phyloP scores from a whole-genome alignment of 768 basidiomycete species.

The Pluteus cervinus region DNA sequence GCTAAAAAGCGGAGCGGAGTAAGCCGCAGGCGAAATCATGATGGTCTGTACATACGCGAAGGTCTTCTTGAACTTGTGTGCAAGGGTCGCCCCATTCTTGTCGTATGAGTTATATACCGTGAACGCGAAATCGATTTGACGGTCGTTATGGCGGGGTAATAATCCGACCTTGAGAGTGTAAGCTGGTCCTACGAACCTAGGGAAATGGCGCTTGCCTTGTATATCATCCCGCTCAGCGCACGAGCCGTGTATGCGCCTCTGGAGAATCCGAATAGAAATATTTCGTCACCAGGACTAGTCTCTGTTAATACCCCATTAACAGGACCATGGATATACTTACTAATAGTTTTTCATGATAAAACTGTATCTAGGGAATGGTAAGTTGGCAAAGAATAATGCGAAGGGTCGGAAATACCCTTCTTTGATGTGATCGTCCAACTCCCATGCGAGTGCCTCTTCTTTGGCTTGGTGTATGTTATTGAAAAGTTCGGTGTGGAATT shows the following conservation, averaged over 20 bases:
- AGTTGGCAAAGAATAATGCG: too few relatives aligned
- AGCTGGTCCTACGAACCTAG: background rate
- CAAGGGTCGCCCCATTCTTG: slow-evolving; percentile 2
- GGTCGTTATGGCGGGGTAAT: slow-evolving; percentile 18
- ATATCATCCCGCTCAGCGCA: slow-evolving; percentile 25
- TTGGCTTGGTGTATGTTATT: too few relatives aligned
- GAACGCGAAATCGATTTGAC: slow-evolving; percentile 24
- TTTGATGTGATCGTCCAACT: too few relatives aligned
- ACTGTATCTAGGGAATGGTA: slow-evolving; percentile 3
- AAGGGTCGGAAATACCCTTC: too few relatives aligned
- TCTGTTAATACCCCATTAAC: background rate
- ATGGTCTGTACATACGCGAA: too few relatives aligned
- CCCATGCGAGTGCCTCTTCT: too few relatives aligned
- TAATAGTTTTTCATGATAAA: slow-evolving; percentile 5
- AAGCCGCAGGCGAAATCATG: too few relatives aligned
- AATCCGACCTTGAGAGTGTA: slow-evolving; percentile 16
- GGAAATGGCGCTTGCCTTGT: slow-evolving; percentile 13
- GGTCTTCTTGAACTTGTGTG: background rate
- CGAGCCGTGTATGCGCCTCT: slow-evolving; percentile 31
- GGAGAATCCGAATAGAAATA: slow-evolving; percentile 22
- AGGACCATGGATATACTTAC: background rate
- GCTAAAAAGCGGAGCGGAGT: background rate
- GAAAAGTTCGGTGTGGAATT: too few relatives aligned
- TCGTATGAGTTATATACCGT: slow-evolving; percentile 4
- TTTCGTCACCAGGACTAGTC: slow-evolving; percentile 5